A percentile compares a stretch with the other conserved stretches of the same genome.
phyloP scores from a whole-genome alignment of 345 rosid species.

The Kandelia obovata region DNA sequence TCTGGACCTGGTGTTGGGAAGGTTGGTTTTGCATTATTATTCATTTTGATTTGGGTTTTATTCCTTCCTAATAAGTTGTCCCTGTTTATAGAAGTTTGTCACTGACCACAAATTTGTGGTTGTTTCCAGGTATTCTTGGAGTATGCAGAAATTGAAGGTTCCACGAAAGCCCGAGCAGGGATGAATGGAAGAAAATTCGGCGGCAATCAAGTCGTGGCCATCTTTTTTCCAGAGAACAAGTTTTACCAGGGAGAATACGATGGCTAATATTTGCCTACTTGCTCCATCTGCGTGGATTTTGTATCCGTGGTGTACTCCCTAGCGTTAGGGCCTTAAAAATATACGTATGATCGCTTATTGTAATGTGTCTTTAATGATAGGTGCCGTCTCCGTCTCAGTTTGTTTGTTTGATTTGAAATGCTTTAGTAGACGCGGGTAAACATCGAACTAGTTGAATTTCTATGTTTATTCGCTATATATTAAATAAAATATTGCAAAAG shows the following conservation, averaged over 20 bases:
- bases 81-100: too few species aligned
- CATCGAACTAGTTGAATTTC: too few species aligned
- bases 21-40: slow-evolving; percentile 3
- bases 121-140: slow-evolving; percentile 68
- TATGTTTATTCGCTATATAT: too few species aligned
- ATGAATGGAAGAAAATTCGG: slow-evolving; percentile 86
- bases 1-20: slow-evolving; percentile 27
- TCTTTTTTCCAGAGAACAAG: slow-evolving; percentile 64
- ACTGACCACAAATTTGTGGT: background rate
- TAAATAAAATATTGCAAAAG: too few species aligned
- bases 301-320: background rate
- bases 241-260: slow-evolving; percentile 73
- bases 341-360: background rate
- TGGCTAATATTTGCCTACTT: slow-evolving; percentile 22
- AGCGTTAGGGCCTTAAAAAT: too few species aligned
- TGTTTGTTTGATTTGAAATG: too few species aligned
- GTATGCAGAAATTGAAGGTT: slow-evolving; percentile 62
- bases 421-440: too few species aligned
- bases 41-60: background rate
- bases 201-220: slow-evolving; percentile 74
- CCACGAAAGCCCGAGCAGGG: slow-evolving; percentile 56
- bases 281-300: background rate
- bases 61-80: background rate
- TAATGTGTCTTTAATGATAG: background rate
- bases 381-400: too few species aligned